These are phyloP conservation scores for Strigomonas galati DNA, from an alignment of 208 protist species.

Conservation along the genomic window DNA sequence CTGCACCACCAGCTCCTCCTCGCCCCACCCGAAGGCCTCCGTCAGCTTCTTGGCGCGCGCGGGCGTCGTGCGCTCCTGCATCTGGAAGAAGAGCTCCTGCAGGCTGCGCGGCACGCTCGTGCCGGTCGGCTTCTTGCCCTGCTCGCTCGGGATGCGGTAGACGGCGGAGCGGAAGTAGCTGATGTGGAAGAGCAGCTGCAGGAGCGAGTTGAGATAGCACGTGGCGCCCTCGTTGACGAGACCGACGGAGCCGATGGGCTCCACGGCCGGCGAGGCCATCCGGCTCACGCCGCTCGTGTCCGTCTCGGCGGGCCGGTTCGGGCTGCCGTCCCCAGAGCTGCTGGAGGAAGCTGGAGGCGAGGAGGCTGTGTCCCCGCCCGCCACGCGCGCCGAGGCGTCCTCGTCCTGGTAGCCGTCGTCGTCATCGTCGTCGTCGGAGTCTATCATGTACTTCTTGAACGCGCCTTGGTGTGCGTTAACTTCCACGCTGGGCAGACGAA, in stretches of 20 bases:
- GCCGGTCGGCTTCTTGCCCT: not conserved
- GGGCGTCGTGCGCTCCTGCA: conserved; percentile 70
- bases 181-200: conserved; percentile 86
- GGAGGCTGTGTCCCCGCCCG: too few species aligned
- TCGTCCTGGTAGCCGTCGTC: too few species aligned
- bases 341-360: too few species aligned
- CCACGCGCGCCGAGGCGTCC: too few species aligned
- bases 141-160: conserved; percentile 63
- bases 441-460: too few species aligned
- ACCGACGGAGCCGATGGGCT: conserved; percentile 33
- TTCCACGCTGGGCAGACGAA: too few species aligned
- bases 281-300: too few species aligned
- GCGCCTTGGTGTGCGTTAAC: too few species aligned
- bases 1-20: conserved; percentile 76
- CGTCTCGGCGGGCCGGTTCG: too few species aligned
- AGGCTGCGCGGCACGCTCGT: conserved; percentile 58
- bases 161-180: conserved; percentile 83
- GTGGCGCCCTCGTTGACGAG: conserved; percentile 90
- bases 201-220: conserved; percentile 90
- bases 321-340: too few species aligned
- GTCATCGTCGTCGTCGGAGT: too few species aligned
- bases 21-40: conserved; percentile 86
- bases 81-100: conserved; percentile 83
- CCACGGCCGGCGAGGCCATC: not conserved
- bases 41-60: conserved; percentile 81